phyloP scores from a whole-genome alignment of 371 early-diverging fungal species.

The Mortierella sp. region DNA sequence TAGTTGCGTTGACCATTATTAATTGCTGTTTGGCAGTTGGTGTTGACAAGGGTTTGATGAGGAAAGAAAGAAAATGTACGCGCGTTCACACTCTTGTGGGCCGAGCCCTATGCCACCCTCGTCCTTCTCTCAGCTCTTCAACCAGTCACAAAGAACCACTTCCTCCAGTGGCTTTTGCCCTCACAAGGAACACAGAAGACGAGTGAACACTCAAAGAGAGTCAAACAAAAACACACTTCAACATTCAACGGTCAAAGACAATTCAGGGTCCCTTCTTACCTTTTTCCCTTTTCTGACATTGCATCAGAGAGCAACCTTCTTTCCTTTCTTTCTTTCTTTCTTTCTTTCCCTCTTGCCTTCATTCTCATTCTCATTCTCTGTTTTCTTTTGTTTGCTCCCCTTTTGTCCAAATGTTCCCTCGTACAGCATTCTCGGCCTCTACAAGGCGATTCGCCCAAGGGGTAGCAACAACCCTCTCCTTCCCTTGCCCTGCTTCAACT shows the following conservation, averaged over 20 bases:
- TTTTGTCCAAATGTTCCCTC: neutral
- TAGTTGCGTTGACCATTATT: constrained; percentile 30
- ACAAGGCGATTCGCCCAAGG: constrained; percentile 3
- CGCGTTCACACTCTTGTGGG: neutral
- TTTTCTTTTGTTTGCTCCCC: neutral
- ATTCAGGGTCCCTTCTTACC: neutral
- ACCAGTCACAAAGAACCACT: neutral
- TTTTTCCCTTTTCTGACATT: neutral
- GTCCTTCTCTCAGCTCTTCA: neutral
- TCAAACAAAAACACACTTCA: neutral
- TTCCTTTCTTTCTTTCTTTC: neutral
- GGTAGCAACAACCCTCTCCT: neutral
- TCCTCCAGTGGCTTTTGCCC: constrained; percentile 9
- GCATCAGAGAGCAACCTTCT: neutral
- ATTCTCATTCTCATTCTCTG: neutral
- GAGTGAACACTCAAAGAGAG: neutral
- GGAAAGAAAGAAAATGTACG: neutral
- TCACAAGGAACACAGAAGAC: neutral
- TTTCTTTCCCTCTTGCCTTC: neutral
- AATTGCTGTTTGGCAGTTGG: neutral
- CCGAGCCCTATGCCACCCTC: too few species aligned
- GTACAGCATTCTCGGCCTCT: neutral
- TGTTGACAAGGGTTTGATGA: neutral
- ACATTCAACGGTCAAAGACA: neutral
- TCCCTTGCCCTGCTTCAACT: neutral